These are phyloP conservation scores for Cryptococcus sp. DNA, from an alignment of 1,284 basidiomycete genomes.

Conservation along the genomic window DNA sequence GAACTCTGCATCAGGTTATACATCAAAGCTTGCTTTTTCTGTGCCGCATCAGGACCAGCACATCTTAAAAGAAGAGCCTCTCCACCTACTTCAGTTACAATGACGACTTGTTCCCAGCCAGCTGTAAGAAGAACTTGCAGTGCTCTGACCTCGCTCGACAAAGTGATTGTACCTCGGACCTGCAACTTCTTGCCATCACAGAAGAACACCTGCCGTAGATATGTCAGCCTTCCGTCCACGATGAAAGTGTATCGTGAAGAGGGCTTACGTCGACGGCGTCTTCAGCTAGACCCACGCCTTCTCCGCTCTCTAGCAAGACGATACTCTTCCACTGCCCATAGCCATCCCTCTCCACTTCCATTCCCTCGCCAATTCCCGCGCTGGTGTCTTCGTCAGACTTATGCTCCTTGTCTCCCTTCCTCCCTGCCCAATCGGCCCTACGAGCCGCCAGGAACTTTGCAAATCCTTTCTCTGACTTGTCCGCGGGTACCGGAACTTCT, in stretches of 20 bases:
- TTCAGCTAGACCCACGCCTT: constrained; percentile 33
- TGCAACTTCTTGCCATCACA: constrained; percentile 34
- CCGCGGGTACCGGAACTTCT: background rate
- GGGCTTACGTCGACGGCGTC: constrained; percentile 35
- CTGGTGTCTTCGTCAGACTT: constrained; percentile 9
- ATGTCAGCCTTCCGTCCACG: background rate
- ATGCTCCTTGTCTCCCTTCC: constrained; percentile 13
- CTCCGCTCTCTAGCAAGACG: constrained; percentile 24
- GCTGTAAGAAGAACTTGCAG: constrained; percentile 20
- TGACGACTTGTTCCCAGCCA: constrained; percentile 21
- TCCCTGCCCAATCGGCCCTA: constrained; percentile 14
- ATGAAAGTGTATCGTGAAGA: background rate
- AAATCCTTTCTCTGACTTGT: constrained; percentile 28
- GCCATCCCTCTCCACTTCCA: constrained; percentile 42
- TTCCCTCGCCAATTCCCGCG: constrained; percentile 34
- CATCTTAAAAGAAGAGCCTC: too few relatives aligned
- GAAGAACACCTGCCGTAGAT: constrained; percentile 16
- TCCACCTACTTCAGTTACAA: constrained; percentile 19
- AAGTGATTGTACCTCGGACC: constrained; percentile 22
- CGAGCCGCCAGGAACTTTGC: constrained; percentile 40
- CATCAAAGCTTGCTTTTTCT: too few relatives aligned
- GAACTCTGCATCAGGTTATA: too few relatives aligned
- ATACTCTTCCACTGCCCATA: constrained; percentile 39
- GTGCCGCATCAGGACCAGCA: too few relatives aligned
- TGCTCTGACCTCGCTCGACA: background rate